phyloP scores from a whole-genome alignment of 106 monocot genomes.

The Allium fistulosum region DNA sequence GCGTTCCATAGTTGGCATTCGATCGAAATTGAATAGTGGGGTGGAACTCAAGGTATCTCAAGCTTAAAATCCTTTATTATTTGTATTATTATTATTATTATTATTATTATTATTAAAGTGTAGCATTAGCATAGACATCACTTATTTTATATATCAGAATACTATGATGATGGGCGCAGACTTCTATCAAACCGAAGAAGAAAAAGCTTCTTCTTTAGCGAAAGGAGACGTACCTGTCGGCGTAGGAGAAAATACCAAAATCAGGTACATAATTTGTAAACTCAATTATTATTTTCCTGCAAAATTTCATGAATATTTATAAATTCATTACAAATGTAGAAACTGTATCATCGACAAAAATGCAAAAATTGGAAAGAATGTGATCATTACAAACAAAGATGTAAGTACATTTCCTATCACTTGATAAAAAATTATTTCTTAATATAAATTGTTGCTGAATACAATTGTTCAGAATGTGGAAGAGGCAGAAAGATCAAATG shows the following conservation, averaged over 20 bases:
- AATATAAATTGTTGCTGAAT: too few species aligned
- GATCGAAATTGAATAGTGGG: conserved; percentile 51
- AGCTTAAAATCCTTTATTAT: too few species aligned
- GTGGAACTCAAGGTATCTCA: conserved; percentile 56
- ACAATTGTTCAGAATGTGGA: conserved; percentile 37
- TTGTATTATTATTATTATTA: background rate
- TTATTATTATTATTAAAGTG: too few species aligned
- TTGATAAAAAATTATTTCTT: background rate
- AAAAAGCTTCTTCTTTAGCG: conserved; percentile 34
- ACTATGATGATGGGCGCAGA: conserved; percentile 92
- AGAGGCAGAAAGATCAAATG: conserved; percentile 52
- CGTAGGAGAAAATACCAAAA: conserved; percentile 65
- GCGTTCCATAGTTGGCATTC: conserved; percentile 62
- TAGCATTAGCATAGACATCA: too few species aligned
- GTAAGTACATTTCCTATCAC: conserved; percentile 22
- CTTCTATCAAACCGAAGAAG: conserved; percentile 70
- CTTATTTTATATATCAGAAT: conserved; percentile 23
- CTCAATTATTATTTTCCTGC: background rate
- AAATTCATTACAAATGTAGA: conserved; percentile 9
- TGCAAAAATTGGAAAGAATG: conserved; percentile 69
- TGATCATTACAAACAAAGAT: conserved; percentile 54
- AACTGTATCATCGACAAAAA: conserved; percentile 86
- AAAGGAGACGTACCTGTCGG: conserved; percentile 65
- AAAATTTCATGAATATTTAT: background rate
- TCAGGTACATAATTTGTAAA: conserved; percentile 26